Conservation (phyloP, 1,284 basidiomycete genomes). For the Heterobasidion parviporum region DNA sequence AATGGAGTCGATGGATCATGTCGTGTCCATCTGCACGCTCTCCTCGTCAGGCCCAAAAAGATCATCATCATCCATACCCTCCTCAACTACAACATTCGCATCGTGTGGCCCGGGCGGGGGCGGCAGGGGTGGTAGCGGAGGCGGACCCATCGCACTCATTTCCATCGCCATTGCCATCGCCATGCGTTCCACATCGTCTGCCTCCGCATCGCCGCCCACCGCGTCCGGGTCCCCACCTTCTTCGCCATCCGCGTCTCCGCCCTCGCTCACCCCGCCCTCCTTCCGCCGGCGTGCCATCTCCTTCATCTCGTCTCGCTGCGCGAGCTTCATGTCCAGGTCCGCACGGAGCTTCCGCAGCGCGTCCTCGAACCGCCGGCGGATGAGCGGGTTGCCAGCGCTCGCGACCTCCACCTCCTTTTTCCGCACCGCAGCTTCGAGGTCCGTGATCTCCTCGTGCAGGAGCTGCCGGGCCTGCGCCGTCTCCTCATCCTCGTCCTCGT, state of each 20-base stretch:
- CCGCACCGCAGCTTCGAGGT: constrained; percentile 80
- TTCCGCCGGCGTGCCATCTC: constrained; percentile 62
- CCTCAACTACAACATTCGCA: neutral
- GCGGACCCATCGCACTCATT: neutral
- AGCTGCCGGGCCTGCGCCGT: constrained; percentile 66
- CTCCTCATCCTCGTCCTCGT: constrained; percentile 63
- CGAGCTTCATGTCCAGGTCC: constrained; percentile 82
- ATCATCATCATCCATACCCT: constrained; percentile 19
- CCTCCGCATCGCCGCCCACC: constrained; percentile 6
- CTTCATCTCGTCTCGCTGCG: constrained; percentile 69
- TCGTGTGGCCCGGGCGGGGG: neutral
- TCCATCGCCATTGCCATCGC: constrained; percentile 8
- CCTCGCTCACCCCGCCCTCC: constrained; percentile 44
- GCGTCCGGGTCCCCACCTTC: constrained; percentile 12
- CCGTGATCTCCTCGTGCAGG: constrained; percentile 83
- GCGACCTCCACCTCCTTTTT: constrained; percentile 83
- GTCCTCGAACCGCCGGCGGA: constrained; percentile 93
- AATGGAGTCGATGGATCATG: constrained; percentile 15
- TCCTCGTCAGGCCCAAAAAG: constrained; percentile 52
- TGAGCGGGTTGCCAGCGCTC: constrained; percentile 83
- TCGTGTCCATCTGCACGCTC: constrained; percentile 31
- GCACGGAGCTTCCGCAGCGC: constrained; percentile 80
- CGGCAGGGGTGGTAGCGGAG: neutral
- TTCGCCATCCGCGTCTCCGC: constrained; percentile 29
- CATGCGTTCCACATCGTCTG: constrained; percentile 1